A percentile compares a stretch with the other conserved stretches of the same genome.
phyloP scores from a whole-genome alignment of 805 yeast species.

The Candida ficus region DNA sequence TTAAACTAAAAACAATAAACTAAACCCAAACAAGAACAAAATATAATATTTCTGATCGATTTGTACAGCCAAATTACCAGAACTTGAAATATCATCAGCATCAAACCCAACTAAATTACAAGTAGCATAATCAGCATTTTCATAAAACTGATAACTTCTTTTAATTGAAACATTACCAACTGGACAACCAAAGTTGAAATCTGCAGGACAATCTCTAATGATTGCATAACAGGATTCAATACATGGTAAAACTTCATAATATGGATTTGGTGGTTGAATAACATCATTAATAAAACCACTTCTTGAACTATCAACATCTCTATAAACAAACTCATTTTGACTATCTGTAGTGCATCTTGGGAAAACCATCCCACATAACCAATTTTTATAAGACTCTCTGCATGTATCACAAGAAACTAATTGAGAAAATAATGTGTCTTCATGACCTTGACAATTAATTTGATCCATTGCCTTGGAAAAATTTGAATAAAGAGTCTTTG shows the following conservation, averaged over 20 bases:
- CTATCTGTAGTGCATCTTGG: constrained; percentile 73
- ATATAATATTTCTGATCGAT: not conserved
- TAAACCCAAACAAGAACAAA: not conserved
- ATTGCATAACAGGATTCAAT: constrained; percentile 72
- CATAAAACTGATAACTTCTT: constrained; percentile 27
- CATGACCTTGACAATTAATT: constrained; percentile 64
- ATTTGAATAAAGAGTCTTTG: constrained; percentile 49
- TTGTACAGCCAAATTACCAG: not conserved
- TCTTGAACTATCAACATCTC: constrained; percentile 52
- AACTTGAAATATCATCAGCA: not conserved
- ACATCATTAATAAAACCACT: constrained; percentile 50
- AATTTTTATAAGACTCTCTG: constrained; percentile 60
- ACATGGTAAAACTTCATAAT: constrained; percentile 86
- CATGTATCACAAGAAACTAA: constrained; percentile 72
- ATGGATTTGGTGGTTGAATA: constrained; percentile 49
- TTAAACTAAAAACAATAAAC: not conserved
- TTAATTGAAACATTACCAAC: constrained; percentile 14
- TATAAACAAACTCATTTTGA: constrained; percentile 36
- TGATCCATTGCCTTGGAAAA: constrained; percentile 75
- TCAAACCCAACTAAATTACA: constrained; percentile 38
- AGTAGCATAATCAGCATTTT: constrained; percentile 23
- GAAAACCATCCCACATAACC: constrained; percentile 87
- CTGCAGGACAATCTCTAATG: constrained; percentile 79
- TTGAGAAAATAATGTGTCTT: constrained; percentile 69
- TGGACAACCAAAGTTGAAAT: constrained; percentile 76